These are phyloP conservation scores for Amphichorda felina DNA, from an alignment of 2,329 filamentous ascomycete genomes.

Conservation along the genomic window DNA sequence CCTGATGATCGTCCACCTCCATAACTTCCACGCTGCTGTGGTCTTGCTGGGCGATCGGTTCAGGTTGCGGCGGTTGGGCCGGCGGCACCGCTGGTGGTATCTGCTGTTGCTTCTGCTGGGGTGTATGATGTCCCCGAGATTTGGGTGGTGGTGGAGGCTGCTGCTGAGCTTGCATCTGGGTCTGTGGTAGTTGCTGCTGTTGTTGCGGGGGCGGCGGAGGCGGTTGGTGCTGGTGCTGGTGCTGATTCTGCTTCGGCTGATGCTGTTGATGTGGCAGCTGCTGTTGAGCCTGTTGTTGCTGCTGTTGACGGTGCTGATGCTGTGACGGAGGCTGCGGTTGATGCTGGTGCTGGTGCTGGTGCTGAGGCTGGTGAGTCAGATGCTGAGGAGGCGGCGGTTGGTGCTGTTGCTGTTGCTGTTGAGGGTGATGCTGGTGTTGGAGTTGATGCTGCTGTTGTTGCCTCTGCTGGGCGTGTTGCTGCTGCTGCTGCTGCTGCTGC, in stretches of 20 bases:
- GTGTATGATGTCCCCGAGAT: constrained; percentile 9
- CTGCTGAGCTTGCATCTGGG: constrained; percentile 7
- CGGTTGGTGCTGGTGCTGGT: constrained; percentile 12
- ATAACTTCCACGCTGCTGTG: constrained; percentile 33
- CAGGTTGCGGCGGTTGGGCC: constrained; percentile 12
- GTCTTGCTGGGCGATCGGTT: constrained; percentile 10
- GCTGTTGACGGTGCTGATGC: constrained; percentile 7
- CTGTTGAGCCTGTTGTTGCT: constrained; percentile 8
- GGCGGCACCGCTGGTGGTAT: constrained; percentile 7
- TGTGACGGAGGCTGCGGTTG: constrained; percentile 20
- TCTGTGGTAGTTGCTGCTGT: constrained; percentile 13
- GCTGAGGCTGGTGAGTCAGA: constrained; percentile 13
- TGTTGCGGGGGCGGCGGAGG: constrained; percentile 13
- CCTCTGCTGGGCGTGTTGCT: constrained; percentile 14
- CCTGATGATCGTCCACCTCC: constrained; percentile 40
- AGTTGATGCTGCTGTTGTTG: constrained; percentile 17
- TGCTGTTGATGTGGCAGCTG: constrained; percentile 12
- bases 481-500: constrained; percentile 14
- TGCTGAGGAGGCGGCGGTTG: constrained; percentile 9
- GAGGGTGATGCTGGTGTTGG: constrained; percentile 14
- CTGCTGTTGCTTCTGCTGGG: constrained; percentile 6
- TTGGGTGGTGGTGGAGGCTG: neutral
- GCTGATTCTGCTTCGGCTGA: constrained; percentile 14
- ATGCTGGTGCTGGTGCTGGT: constrained; percentile 13
- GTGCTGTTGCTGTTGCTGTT: constrained; percentile 17